Evolutionary conservation across 1,284 basidiomycete genomes (phyloP).

Genomic region (Ustilago hordei): DNA sequence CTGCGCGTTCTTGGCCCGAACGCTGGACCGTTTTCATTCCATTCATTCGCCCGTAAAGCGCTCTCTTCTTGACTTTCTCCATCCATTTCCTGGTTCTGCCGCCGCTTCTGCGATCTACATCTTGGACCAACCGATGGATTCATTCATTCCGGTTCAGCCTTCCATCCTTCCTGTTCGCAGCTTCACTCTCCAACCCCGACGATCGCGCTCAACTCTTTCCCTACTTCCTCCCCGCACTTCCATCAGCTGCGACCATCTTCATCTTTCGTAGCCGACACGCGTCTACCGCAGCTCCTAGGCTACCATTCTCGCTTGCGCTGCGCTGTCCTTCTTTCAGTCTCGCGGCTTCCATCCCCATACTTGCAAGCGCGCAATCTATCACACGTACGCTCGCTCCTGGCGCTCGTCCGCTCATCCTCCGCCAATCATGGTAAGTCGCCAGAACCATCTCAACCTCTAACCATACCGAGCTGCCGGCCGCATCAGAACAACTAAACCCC

Average conservation of each 20-base stretch:
- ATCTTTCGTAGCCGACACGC: background rate
- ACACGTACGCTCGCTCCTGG: constrained; percentile 2
- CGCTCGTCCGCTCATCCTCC: constrained; percentile 21
- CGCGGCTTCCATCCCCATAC: background rate
- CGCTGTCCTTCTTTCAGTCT: background rate
- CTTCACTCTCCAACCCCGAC: background rate
- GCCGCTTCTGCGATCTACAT: constrained; percentile 6
- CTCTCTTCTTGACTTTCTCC: background rate
- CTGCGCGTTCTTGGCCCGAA: background rate
- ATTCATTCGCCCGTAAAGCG: background rate
- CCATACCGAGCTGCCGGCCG: background rate
- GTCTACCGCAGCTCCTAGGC: background rate
- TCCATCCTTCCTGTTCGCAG: constrained; percentile 1
- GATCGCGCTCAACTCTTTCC: background rate
- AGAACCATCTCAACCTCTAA: background rate
- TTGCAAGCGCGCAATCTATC: background rate
- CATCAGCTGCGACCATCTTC: background rate
- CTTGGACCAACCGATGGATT: background rate
- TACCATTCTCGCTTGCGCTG: constrained; percentile 9
- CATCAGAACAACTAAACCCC: background rate
- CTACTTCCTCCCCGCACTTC: background rate
- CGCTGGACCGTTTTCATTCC: constrained; percentile 1
- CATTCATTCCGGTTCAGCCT: background rate
- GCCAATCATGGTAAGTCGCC: constrained; percentile 40
- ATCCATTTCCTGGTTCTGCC: background rate